These are phyloP conservation scores for Colletotrichum gloeosporioides DNA, from an alignment of 2,329 filamentous ascomycete genomes.

Conservation along the genomic window DNA sequence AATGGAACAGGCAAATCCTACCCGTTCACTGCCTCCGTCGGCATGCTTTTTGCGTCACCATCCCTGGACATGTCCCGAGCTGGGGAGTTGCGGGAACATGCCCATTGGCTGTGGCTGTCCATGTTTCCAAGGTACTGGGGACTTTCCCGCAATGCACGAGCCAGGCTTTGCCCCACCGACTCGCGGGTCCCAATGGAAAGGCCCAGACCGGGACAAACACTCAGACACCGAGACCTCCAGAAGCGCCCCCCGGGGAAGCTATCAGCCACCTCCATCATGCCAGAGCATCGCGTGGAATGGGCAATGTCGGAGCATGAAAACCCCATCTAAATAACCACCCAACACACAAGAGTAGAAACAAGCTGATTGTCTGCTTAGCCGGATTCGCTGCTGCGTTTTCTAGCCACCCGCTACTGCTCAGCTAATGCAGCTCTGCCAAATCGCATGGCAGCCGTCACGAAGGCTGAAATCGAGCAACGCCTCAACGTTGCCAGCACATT, in stretches of 20 bases:
- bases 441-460: neutral
- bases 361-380: neutral
- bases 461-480: neutral
- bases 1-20: neutral
- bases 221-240: neutral
- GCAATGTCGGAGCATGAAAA: neutral
- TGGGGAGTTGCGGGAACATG: conserved; percentile 17
- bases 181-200: neutral
- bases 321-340: neutral
- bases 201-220: neutral
- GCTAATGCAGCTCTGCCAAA: neutral
- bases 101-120: neutral
- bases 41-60: conserved; percentile 18
- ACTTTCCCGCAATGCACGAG: conserved; percentile 13
- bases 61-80: conserved; percentile 11
- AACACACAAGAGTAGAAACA: neutral
- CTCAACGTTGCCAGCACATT: neutral
- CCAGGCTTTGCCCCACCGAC: neutral
- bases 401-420: neutral
- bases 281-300: neutral
- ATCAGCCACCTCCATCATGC: conserved; percentile 12
- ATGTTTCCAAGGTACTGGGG: conserved; percentile 13
- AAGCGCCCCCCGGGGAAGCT: neutral
- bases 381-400: neutral
- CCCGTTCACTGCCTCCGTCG: neutral